Percentiles rank a stretch among this genome's conserved stretches.
Conservation (phyloP, 164 flowering plant genomes). For the Protea cynaroides region DNA sequence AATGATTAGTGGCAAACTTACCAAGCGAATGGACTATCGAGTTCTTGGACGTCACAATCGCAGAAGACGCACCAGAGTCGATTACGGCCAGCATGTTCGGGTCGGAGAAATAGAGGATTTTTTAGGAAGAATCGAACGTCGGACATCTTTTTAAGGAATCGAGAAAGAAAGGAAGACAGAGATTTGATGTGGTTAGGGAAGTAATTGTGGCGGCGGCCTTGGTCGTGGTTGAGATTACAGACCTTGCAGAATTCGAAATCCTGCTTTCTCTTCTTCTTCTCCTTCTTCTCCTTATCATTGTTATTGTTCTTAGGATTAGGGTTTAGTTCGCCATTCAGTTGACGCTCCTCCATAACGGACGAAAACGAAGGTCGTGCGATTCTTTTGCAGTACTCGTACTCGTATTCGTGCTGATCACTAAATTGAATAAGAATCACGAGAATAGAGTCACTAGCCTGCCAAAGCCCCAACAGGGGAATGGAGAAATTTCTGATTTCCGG, state of each 20-base stretch:
- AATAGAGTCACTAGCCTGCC: no score
- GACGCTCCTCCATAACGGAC: constrained; percentile 1
- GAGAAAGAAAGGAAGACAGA: constrained; percentile 59
- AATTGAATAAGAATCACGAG: no score
- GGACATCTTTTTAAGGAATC: constrained; percentile 52
- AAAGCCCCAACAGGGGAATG: no score
- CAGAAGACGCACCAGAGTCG: constrained; percentile 93
- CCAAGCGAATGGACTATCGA: constrained; percentile 58
- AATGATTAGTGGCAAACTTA: constrained; percentile 12
- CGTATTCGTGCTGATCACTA: no score
- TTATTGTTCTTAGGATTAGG: neutral
- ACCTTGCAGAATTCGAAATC: constrained; percentile 81
- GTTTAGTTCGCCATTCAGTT: constrained; percentile 12
- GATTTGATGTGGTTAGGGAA: constrained; percentile 60
- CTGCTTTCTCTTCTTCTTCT: constrained; percentile 16
- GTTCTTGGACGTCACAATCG: constrained; percentile 49
- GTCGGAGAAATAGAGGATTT: constrained; percentile 48
- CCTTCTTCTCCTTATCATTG: constrained; percentile 11
- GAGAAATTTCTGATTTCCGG: no score
- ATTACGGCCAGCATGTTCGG: constrained; percentile 43
- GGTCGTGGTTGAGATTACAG: constrained; percentile 66
- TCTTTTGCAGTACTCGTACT: no score
- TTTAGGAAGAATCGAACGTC: constrained; percentile 59
- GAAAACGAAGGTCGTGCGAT: no score
- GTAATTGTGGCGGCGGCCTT: constrained; percentile 72